phyloP scores from a whole-genome alignment of 768 basidiomycete genomes.

The Trametes punicea region DNA sequence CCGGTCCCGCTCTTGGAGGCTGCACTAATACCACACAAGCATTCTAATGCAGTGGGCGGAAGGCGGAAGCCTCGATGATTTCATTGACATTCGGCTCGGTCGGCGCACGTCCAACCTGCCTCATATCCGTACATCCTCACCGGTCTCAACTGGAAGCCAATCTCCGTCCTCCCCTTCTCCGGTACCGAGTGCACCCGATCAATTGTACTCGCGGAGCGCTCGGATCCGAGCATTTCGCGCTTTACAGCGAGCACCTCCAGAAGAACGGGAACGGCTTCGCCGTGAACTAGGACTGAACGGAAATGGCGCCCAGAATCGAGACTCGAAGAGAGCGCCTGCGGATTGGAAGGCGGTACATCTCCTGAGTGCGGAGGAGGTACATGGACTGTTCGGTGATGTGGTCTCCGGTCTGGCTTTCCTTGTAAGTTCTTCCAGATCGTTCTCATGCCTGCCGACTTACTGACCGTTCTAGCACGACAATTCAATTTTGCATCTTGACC shows the following conservation, averaged over 20 bases:
- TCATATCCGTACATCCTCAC: conserved; percentile 37
- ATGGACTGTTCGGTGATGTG: conserved; percentile 78
- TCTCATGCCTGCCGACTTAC: background rate
- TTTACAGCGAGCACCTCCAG: conserved; percentile 60
- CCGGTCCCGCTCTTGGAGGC: background rate
- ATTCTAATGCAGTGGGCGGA: conserved; percentile 94
- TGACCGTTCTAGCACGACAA: conserved; percentile 56
- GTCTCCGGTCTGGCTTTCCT: conserved; percentile 85
- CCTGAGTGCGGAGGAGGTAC: conserved; percentile 80
- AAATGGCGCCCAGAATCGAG: background rate
- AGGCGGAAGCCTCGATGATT: conserved; percentile 83
- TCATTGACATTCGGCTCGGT: conserved; percentile 78
- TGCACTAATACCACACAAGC: conserved; percentile 35
- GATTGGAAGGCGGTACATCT: conserved; percentile 78
- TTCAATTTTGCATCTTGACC: conserved; percentile 86
- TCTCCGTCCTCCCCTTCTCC: conserved; percentile 22
- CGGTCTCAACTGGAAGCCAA: conserved; percentile 35
- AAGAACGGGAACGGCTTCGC: conserved; percentile 60
- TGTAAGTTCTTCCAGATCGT: conserved; percentile 37
- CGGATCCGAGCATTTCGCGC: conserved; percentile 76
- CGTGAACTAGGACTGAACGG: conserved; percentile 42
- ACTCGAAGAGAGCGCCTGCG: conserved; percentile 1
- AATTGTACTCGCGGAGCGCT: conserved; percentile 51
- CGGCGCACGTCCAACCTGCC: conserved; percentile 37
- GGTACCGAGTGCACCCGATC: conserved; percentile 28